These are phyloP conservation scores for Cladosporium sp. DNA, from an alignment of 2,329 filamentous ascomycete genomes.

Conservation along the genomic window DNA sequence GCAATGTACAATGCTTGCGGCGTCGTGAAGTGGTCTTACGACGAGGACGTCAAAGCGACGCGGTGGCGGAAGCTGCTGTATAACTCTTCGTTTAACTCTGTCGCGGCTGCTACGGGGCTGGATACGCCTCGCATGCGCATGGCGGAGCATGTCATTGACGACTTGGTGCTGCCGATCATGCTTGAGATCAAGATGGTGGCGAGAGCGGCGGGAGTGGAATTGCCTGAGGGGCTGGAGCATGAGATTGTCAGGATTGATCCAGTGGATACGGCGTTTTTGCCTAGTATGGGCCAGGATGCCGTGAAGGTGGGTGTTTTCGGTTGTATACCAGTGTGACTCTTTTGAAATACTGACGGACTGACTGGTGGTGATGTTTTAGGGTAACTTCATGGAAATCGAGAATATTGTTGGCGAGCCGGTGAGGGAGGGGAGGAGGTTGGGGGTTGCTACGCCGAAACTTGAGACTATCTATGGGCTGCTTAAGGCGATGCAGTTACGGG, in stretches of 20 bases:
- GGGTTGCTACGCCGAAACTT: constrained; percentile 49
- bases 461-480: constrained; percentile 46
- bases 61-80: constrained; percentile 51
- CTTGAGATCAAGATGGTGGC: constrained; percentile 47
- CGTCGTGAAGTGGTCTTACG: constrained; percentile 41
- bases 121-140: constrained; percentile 50
- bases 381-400: constrained; percentile 54
- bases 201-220: constrained; percentile 37
- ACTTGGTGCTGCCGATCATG: constrained; percentile 51
- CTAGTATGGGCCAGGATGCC: constrained; percentile 53
- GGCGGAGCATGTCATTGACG: constrained; percentile 39
- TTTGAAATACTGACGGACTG: neutral
- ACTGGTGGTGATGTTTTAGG: neutral
- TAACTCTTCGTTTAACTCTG: constrained; percentile 49
- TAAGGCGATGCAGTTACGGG: constrained; percentile 33
- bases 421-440: constrained; percentile 44
- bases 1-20: constrained; percentile 44
- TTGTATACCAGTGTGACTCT: too few relatives aligned
- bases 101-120: constrained; percentile 48
- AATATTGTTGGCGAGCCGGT: constrained; percentile 55
- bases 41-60: constrained; percentile 39
- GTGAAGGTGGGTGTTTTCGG: constrained; percentile 34
- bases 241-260: constrained; percentile 47
- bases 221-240: constrained; percentile 43
- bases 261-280: constrained; percentile 38